Base-by-base conservation (phyloP, 129 eudicot species). In the Sambucus nigra region DNA sequence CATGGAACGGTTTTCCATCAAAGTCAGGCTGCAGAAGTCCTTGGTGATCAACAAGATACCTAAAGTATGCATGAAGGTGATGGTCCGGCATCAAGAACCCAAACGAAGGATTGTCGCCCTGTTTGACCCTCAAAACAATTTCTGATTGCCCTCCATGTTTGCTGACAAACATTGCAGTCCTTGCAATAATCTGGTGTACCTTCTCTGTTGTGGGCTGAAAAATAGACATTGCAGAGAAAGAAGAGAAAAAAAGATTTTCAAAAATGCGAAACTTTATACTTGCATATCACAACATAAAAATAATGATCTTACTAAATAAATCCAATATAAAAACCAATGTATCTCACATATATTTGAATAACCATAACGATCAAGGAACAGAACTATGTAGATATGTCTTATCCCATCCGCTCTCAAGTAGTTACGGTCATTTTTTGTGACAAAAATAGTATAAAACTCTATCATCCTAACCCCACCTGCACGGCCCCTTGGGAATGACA, bases 391-490 rank as follows among this genome's bases (percentile, higher is more conserved):
- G 51, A 54, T 53, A 59, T 38, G 64, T 59, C 25, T 57, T 56
- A 66, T 73, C 68, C 74, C 63, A 62, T 70, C 63, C 70, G 73
- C 61, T 62, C 79, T 80, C 83, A 67, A 61, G 80, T 42, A 58
- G 73, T 51, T 60, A 79, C 8, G 84, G 56, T 57, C 63, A 68
- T 58, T 61, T 35, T 55, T 75, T 78, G 79, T 76, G 75, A 46
- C 45, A 64, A 73, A 47, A 61, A 65, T 65, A 71, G 57, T 55
- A 39, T 61, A 72, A 76, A 68, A 68, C 63, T 72, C 63, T 63
- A 76, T 59, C 65, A 55, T 75, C 94, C 99, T 84, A 85, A 85
- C 69, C 98, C 99, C 95, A 92, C 99, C 99, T 92, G 94, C 85
- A 81, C 55, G 53, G 79, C 74, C 83, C 74, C 71, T 76, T 72